phyloP scores from a whole-genome alignment of 2,329 filamentous ascomycete genomes.

The Dactylellina parvicollis region DNA sequence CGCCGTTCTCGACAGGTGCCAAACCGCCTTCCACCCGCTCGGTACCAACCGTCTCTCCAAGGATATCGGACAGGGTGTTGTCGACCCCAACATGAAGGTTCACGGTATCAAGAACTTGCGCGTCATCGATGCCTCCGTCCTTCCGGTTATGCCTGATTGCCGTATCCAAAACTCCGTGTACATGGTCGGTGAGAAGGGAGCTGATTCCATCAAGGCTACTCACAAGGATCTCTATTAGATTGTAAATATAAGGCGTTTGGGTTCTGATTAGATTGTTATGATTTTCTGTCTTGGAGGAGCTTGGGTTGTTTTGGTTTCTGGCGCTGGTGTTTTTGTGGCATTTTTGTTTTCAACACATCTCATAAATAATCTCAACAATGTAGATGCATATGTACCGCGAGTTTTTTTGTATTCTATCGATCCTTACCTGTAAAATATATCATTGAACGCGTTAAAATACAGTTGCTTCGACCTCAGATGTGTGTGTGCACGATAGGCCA shows the following conservation, averaged over 20 bases:
- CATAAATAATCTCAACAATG: too few relatives aligned
- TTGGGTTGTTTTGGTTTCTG: neutral
- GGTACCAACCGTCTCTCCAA: conserved; percentile 68
- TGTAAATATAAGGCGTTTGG: neutral
- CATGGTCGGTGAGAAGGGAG: conserved; percentile 69
- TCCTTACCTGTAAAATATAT: too few relatives aligned
- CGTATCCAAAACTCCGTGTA: conserved; percentile 72
- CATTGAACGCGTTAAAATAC: too few relatives aligned
- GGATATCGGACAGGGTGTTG: conserved; percentile 56
- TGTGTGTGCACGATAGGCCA: too few relatives aligned
- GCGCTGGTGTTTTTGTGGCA: too few relatives aligned
- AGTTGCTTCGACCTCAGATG: too few relatives aligned
- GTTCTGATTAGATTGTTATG: neutral
- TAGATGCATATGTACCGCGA: too few relatives aligned
- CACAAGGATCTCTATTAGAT: conserved; percentile 48
- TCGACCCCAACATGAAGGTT: conserved; percentile 63
- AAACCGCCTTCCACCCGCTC: conserved; percentile 70
- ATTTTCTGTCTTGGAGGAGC: neutral
- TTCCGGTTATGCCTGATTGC: conserved; percentile 68
- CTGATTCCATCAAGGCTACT: conserved; percentile 65
- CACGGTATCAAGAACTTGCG: conserved; percentile 67
- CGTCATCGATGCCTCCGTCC: conserved; percentile 68
- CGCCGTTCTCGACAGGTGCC: conserved; percentile 68
- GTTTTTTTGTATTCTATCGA: too few relatives aligned
- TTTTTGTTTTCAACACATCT: too few relatives aligned